Conservation (phyloP, 192 early-diverging fungal species). For the Coemansia erecta region DNA sequence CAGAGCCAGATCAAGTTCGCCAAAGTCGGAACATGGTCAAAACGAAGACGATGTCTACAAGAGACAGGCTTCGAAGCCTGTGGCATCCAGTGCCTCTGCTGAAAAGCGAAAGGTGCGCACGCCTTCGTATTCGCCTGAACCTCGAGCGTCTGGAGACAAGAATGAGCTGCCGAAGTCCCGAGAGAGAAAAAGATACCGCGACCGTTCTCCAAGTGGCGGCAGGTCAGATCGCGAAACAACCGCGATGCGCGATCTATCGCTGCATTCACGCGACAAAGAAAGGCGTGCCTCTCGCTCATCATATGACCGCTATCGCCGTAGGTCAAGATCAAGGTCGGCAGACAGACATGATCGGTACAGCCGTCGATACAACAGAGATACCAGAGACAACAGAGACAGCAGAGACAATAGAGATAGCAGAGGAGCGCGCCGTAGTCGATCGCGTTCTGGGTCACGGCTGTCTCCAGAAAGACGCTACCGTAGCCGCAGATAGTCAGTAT, state of each 20-base stretch:
- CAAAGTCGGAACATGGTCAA: too few relatives aligned
- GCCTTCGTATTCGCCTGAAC: slow-evolving; percentile 35
- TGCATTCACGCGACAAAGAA: slow-evolving; percentile 2
- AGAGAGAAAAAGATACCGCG: slow-evolving; percentile 5
- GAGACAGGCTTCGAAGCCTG: slow-evolving; percentile 4
- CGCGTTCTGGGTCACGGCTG: slow-evolving; percentile 25
- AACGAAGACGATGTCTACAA: neutral
- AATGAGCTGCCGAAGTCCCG: neutral
- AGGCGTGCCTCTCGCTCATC: neutral
- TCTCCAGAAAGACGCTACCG: slow-evolving; percentile 8
- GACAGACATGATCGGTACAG: neutral
- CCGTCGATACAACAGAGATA: slow-evolving; percentile 6
- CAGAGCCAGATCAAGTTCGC: neutral
- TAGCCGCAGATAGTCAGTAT: slow-evolving; percentile 1
- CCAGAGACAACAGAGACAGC: slow-evolving; percentile 4
- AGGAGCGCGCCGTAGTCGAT: slow-evolving; percentile 3
- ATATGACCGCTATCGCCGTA: neutral
- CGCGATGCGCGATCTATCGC: slow-evolving; percentile 17
- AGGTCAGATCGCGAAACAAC: slow-evolving; percentile 5
- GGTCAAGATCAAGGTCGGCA: neutral
- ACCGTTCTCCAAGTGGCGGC: slow-evolving; percentile 3
- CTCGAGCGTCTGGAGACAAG: neutral
- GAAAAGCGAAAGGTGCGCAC: slow-evolving; percentile 24
- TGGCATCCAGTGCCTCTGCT: neutral
- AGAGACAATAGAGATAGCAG: neutral